Base-by-base conservation (phyloP, 768 basidiomycete genomes). In the Pleurotus tuber-regium region DNA sequence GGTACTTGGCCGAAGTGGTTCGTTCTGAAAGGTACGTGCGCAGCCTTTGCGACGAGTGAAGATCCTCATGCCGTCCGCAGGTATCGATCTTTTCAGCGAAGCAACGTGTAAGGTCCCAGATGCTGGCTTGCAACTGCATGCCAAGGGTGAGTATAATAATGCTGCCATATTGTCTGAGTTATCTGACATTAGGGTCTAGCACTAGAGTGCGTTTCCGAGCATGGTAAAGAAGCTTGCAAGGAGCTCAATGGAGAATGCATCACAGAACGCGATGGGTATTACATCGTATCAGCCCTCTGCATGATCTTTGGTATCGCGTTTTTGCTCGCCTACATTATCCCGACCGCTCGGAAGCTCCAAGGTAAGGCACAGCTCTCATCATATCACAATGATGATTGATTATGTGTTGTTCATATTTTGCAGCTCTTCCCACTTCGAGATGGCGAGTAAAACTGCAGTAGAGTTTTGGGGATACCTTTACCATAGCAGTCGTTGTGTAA, bases 1-100 rank as follows among this genome's bases (percentile, higher is more conserved):
- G 97, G 97, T 18, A 99, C 97, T 3, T 98, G 97, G 96, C 97
- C 97, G 5, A 86, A 89, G 59, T 97, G 84, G 72, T 95, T 98
- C 61, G 86, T 99, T 33, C 76, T 99, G n/a, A 92, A 93, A 73
- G 93, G 90, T 79, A 52, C 21, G 59, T 49, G 7, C 24, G 16
- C 19, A 12, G 9, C n/a, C 35, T 5, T 35, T 11, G 25, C 21
- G 14, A 18, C 4, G 19, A 11, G 12, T 48, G 14, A 2, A 12
- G 23, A 30, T 12, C 14, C 31, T 23, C 26, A n/a, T 33, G 29
- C n/a, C 41, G 19, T 56, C 52, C 29, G 4, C 54, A 89, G 89
- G 89, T 9, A 92, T 98, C 55, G 97, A 99, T 67, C 67, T 81
- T 28, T 89, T 98, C 62, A 92, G 83, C 42, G 79, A 84, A 29